Conservation (phyloP, 192 early-diverging fungal species). For the Backusella tuberculispora region DNA sequence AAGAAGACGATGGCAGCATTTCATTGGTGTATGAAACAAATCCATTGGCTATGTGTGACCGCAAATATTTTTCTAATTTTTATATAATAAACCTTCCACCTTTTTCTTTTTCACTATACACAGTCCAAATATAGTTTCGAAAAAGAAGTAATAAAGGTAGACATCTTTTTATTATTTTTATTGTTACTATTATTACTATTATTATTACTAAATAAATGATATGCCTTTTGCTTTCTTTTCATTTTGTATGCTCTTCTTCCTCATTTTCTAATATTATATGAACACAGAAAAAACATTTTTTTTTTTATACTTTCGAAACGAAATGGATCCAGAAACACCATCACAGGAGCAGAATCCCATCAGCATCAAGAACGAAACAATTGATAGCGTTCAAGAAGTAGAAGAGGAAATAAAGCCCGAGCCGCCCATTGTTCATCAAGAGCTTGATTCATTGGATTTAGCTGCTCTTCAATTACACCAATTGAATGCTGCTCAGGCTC, state of each 20-base stretch:
- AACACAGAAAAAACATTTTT: background rate
- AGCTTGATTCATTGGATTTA: background rate
- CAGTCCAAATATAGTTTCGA: background rate
- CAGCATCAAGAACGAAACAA: background rate
- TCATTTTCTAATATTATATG: background rate
- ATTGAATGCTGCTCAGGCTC: constrained; percentile 28
- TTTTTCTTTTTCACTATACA: background rate
- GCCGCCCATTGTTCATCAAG: background rate
- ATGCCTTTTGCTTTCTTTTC: too few relatives aligned
- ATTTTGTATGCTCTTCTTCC: background rate
- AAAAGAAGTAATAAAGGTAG: background rate
- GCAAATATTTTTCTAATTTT: background rate
- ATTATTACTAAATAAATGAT: too few relatives aligned
- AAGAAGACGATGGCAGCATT: too few relatives aligned
- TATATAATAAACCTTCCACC: background rate
- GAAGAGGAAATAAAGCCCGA: background rate
- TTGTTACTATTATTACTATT: too few relatives aligned
- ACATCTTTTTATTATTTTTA: too few relatives aligned
- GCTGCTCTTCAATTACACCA: constrained; percentile 13
- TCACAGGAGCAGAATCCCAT: background rate
- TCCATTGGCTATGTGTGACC: constrained; percentile 9
- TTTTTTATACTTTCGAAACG: background rate
- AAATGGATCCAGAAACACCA: constrained; percentile 9
- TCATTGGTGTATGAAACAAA: background rate
- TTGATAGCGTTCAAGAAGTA: background rate